These are phyloP conservation scores for Lipomyces sp. DNA, from an alignment of 805 yeast species.

Conservation along the genomic window DNA sequence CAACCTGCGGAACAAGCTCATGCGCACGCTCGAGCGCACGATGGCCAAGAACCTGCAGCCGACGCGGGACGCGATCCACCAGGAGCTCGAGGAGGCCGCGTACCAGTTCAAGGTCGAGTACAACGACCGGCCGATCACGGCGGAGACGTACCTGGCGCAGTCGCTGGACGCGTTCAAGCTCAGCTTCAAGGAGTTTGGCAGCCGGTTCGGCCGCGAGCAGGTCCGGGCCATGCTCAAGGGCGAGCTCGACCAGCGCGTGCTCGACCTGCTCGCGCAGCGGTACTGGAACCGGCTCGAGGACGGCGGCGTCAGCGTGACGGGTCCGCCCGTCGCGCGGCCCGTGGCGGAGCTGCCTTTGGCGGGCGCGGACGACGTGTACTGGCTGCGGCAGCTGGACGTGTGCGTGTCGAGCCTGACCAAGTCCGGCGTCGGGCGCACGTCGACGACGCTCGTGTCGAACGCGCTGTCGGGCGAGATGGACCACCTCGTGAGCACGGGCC, in stretches of 20 bases:
- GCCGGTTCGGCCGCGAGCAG: conserved; percentile 77
- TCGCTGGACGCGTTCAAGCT: conserved; percentile 83
- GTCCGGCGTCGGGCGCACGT: conserved; percentile 86
- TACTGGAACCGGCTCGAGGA: conserved; percentile 78
- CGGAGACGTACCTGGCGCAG: conserved; percentile 89
- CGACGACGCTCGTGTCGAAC: conserved; percentile 78
- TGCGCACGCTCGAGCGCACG: conserved; percentile 80
- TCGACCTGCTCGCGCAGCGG: conserved; percentile 81
- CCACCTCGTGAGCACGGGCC: conserved; percentile 67
- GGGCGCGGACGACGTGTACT: conserved; percentile 66
- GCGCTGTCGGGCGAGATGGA: conserved; percentile 75
- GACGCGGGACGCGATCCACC: conserved; percentile 77
- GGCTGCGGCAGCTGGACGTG: conserved; percentile 85
- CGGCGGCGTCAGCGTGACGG: conserved; percentile 14
- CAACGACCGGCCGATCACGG: conserved; percentile 89
- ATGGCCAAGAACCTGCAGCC: conserved; percentile 89
- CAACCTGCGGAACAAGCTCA: conserved; percentile 70
- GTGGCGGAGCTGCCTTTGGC: conserved; percentile 56
- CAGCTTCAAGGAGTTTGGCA: conserved; percentile 81
- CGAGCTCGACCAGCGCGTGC: conserved; percentile 82
- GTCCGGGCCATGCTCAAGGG: conserved; percentile 72
- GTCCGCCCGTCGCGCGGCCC: conserved; percentile 44
- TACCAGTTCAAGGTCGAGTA: conserved; percentile 94
- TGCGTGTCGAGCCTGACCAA: conserved; percentile 83
- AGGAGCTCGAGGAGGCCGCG: conserved; percentile 88